Evolutionary conservation across 306 rosid species (phyloP).

Genomic region (Myrica gale): DNA sequence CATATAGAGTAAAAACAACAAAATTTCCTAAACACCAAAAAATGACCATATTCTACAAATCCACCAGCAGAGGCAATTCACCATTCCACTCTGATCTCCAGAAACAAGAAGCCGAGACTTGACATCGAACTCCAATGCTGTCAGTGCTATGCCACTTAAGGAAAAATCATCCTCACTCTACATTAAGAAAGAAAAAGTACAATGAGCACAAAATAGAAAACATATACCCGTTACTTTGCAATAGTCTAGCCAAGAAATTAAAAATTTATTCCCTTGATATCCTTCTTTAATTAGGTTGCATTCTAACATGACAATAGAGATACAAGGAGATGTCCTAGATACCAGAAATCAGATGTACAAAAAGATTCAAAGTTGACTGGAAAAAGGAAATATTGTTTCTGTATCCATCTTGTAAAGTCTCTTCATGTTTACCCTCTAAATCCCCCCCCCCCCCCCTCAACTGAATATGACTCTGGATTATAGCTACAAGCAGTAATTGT

Average conservation of each 20-base stretch:
- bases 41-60: background rate
- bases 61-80: constrained; percentile 32
- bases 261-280: background rate
- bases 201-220: background rate
- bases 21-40: constrained; percentile 3
- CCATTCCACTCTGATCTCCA: constrained; percentile 88
- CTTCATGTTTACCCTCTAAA: background rate
- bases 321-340: background rate
- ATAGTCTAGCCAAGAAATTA: background rate
- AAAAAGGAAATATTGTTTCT: background rate
- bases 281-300: background rate
- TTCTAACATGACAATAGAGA: background rate
- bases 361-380: background rate
- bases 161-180: constrained; percentile 82
- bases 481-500: too few species aligned
- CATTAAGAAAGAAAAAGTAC: constrained; percentile 25
- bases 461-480: too few species aligned
- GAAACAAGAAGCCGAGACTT: constrained; percentile 63
- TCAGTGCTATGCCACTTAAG: constrained; percentile 67
- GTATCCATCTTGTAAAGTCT: background rate
- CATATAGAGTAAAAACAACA: constrained; percentile 9
- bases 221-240: constrained; percentile 5
- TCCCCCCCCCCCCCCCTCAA: too few species aligned
- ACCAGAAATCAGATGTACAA: background rate
- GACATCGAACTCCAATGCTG: constrained; percentile 58